Evolutionary conservation across 345 rosid species (phyloP).

Genomic region (Citrus reticulata): DNA sequence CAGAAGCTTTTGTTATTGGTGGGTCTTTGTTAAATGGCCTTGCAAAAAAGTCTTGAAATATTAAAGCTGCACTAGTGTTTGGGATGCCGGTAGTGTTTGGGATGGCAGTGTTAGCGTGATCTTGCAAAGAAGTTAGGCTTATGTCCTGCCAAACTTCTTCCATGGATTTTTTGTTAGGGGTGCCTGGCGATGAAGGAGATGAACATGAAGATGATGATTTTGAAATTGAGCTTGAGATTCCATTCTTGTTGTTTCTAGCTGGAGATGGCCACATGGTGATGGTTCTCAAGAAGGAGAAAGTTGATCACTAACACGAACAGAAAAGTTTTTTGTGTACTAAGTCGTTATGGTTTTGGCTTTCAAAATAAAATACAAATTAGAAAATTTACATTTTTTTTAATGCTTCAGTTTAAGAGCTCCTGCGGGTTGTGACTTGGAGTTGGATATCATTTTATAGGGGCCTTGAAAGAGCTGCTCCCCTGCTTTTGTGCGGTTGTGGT

Average conservation of each 20-base stretch:
- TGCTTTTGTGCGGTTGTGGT: neutral
- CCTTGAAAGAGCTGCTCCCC: neutral
- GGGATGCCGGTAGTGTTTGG: neutral
- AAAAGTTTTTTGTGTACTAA: too few relatives aligned
- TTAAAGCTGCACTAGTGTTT: constrained; percentile 5
- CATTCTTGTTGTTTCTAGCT: neutral
- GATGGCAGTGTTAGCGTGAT: neutral
- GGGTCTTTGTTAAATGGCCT: constrained; percentile 19
- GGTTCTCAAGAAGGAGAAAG: neutral
- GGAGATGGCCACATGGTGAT: constrained; percentile 14
- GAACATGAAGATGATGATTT: constrained; percentile 15
- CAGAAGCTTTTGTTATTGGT: neutral
- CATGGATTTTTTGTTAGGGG: constrained; percentile 21
- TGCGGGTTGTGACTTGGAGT: too few relatives aligned
- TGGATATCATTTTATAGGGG: too few relatives aligned
- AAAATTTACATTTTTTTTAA: neutral
- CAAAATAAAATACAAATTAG: too few relatives aligned
- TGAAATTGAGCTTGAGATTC: constrained; percentile 9
- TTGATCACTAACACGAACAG: too few relatives aligned
- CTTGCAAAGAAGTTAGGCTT: constrained; percentile 20
- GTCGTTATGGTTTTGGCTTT: neutral
- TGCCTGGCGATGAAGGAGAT: constrained; percentile 1
- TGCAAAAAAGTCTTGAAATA: constrained; percentile 34
- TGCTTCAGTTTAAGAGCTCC: too few relatives aligned
- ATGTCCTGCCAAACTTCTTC: constrained; percentile 56